Evolutionary conservation across 1,139 yeast species (phyloP).

Genomic region (Candida pseudoviswanathii): DNA sequence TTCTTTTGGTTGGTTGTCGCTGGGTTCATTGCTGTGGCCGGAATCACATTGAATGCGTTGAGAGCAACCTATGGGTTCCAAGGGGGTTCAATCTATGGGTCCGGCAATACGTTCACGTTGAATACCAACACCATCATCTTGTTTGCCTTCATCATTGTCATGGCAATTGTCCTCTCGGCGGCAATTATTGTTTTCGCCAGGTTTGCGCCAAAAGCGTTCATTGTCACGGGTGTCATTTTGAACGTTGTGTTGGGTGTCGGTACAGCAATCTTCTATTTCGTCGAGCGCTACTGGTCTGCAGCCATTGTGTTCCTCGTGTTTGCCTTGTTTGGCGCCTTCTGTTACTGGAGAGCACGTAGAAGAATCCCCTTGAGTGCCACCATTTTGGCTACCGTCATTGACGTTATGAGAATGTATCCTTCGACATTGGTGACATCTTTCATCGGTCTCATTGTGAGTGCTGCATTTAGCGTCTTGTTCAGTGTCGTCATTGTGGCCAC

Average conservation of each 20-base stretch:
- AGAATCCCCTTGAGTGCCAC: slow-evolving; percentile 77
- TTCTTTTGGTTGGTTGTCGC: slow-evolving; percentile 61
- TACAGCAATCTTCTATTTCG: slow-evolving; percentile 73
- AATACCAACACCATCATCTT: slow-evolving; percentile 75
- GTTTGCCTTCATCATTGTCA: slow-evolving; percentile 64
- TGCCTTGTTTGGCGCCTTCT: slow-evolving; percentile 63
- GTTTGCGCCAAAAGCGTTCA: slow-evolving; percentile 65
- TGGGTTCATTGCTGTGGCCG: slow-evolving; percentile 76
- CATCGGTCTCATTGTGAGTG: slow-evolving; percentile 65
- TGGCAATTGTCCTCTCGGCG: slow-evolving; percentile 61
- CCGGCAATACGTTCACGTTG: slow-evolving; percentile 56
- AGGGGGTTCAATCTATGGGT: slow-evolving; percentile 68
- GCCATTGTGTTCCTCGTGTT: slow-evolving; percentile 74
- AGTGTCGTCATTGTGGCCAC: slow-evolving; percentile 71
- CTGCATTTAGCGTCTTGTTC: slow-evolving; percentile 66
- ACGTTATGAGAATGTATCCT: slow-evolving; percentile 72
- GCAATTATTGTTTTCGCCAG: slow-evolving; percentile 63
- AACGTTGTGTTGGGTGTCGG: slow-evolving; percentile 74
- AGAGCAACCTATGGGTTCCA: slow-evolving; percentile 52
- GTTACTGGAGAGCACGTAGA: slow-evolving; percentile 72
- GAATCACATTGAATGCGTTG: slow-evolving; percentile 67
- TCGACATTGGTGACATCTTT: slow-evolving; percentile 66
- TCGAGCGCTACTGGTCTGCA: slow-evolving; percentile 68
- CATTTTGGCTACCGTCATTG: slow-evolving; percentile 70
- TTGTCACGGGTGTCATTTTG: slow-evolving; percentile 66